phyloP scores from a whole-genome alignment of 2,329 filamentous ascomycete genomes.

The Drechslera avenae region DNA sequence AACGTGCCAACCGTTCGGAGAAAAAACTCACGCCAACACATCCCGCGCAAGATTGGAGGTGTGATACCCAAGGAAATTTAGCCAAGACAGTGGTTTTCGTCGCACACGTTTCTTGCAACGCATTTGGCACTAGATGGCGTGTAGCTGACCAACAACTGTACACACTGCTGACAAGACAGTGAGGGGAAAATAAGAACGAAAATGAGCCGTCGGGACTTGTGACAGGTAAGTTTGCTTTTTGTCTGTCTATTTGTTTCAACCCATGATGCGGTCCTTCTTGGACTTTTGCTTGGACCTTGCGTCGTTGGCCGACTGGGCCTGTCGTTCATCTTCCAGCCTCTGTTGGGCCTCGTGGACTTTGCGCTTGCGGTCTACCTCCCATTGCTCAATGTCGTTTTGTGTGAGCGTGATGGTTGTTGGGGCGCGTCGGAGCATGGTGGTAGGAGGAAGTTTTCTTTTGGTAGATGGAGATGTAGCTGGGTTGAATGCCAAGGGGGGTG shows the following conservation, averaged over 20 bases:
- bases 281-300: conserved; percentile 29
- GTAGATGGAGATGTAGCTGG: not conserved
- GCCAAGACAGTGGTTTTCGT: too few relatives aligned
- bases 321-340: conserved; percentile 14
- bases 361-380: conserved; percentile 65
- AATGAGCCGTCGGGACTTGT: not conserved
- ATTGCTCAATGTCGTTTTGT: conserved; percentile 70
- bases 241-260: conserved; percentile 17
- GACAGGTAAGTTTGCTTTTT: not conserved
- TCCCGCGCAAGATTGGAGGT: too few relatives aligned
- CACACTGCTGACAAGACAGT: too few relatives aligned
- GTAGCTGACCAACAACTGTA: too few relatives aligned
- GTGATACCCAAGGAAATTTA: too few relatives aligned
- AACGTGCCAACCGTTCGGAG: too few relatives aligned
- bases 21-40: too few relatives aligned
- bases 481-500: not conserved
- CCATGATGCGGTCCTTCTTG: conserved; percentile 43
- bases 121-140: too few relatives aligned
- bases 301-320: conserved; percentile 21
- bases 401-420: conserved; percentile 72
- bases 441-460: not conserved
- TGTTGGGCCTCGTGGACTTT: conserved; percentile 40
- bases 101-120: too few relatives aligned
- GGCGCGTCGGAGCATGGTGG: conserved; percentile 67
- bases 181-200: conserved; percentile 32